Evolutionary conservation across 2,329 filamentous ascomycete genomes (phyloP).

Genomic region (Zalaria sp.): DNA sequence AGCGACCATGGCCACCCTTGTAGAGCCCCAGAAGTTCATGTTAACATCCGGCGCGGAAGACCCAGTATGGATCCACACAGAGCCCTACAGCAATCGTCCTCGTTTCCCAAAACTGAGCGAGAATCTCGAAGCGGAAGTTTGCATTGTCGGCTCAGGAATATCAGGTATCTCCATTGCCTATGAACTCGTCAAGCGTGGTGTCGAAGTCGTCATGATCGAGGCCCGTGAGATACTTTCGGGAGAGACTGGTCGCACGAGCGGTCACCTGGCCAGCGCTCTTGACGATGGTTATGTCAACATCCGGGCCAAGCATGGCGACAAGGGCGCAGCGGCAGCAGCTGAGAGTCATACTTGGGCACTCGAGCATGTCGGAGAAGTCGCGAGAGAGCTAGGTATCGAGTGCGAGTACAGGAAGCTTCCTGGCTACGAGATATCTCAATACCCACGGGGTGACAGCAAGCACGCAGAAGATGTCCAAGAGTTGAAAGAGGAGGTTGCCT

Average conservation of each 20-base stretch:
- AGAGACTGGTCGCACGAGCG: constrained; percentile 39
- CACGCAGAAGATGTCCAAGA: constrained; percentile 32
- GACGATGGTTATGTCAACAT: constrained; percentile 40
- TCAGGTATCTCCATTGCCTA: constrained; percentile 38
- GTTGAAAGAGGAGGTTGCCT: constrained; percentile 31
- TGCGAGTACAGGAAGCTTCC: constrained; percentile 41
- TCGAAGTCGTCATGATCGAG: constrained; percentile 38
- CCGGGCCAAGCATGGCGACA: constrained; percentile 36
- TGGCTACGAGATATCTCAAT: constrained; percentile 38
- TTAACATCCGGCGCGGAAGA: constrained; percentile 37
- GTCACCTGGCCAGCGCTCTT: constrained; percentile 39
- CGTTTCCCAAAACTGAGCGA: constrained; percentile 27
- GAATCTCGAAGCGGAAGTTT: constrained; percentile 34
- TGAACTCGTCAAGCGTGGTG: constrained; percentile 37
- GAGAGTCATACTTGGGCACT: constrained; percentile 43
- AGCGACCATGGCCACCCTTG: too few species aligned
- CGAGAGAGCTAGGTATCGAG: constrained; percentile 35
- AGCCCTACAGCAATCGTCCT: constrained; percentile 31
- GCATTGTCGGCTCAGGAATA: constrained; percentile 39
- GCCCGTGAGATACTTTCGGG: constrained; percentile 40
- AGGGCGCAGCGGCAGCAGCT: constrained; percentile 34
- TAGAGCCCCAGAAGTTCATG: constrained; percentile 20
- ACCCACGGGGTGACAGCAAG: constrained; percentile 24
- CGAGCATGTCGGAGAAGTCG: constrained; percentile 36
- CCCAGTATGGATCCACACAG: constrained; percentile 38